Percentiles rank a stretch among this genome's conserved stretches.
Conservation (phyloP, 371 early-diverging fungal genomes). For the Nematocida ausubeli region DNA sequence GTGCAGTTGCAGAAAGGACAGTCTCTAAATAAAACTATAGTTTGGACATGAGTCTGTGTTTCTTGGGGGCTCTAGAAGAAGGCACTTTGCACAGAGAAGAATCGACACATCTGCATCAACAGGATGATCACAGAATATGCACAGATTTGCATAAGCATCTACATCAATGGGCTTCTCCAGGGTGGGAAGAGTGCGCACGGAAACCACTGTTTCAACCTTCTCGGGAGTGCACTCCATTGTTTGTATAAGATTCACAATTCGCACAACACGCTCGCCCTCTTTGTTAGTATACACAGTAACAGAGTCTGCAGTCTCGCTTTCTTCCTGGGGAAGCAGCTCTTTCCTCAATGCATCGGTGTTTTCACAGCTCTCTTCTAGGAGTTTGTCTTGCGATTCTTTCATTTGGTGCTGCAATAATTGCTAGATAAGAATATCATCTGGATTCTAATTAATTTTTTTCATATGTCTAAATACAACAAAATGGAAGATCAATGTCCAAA, state of each 20-base stretch:
- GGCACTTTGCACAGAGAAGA: neutral
- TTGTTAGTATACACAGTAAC: slow-evolving; percentile 11
- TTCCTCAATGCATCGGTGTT: neutral
- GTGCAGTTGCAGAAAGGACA: too few species aligned
- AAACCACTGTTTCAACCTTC: slow-evolving; percentile 1
- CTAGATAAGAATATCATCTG: neutral
- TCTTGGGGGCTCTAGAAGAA: neutral
- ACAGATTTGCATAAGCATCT: neutral
- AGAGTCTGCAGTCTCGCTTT: neutral
- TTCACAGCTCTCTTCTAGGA: neutral
- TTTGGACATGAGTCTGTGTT: neutral
- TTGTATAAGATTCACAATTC: slow-evolving; percentile 18
- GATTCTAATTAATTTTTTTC: slow-evolving; percentile 14
- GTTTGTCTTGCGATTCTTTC: neutral
- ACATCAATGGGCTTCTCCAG: neutral
- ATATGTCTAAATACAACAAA: slow-evolving; percentile 11
- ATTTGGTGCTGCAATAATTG: neutral
- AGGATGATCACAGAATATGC: slow-evolving; percentile 2
- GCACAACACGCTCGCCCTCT: slow-evolving; percentile 21
- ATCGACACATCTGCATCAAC: neutral
- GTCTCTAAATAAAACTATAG: neutral
- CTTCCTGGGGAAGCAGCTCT: neutral
- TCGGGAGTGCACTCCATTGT: neutral
- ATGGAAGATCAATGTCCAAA: slow-evolving; percentile 15
- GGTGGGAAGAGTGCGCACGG: slow-evolving; percentile 5